Percentiles rank a stretch among this genome's conserved stretches.
Evolutionary conservation across 1,139 yeast genomes (phyloP).

Genomic region (Geotrichum aggregatum): DNA sequence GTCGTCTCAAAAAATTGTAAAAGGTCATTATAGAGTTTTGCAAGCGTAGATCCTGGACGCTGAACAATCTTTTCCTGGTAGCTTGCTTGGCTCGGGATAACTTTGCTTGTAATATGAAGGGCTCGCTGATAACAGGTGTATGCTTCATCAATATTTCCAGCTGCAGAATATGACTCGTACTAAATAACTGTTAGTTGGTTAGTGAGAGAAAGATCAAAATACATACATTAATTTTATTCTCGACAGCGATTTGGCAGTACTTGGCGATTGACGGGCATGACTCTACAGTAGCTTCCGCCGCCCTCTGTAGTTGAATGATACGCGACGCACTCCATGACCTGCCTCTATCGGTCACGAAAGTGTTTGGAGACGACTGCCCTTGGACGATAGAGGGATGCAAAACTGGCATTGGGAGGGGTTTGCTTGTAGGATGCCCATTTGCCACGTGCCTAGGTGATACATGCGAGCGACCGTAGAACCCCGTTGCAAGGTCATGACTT

Average conservation of each 20-base stretch:
- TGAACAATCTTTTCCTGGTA: slow-evolving; percentile 17
- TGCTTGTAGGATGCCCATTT: background rate
- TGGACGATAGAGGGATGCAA: slow-evolving; percentile 1
- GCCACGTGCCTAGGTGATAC: background rate
- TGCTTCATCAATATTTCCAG: slow-evolving; percentile 21
- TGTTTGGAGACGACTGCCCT: background rate
- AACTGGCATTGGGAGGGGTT: background rate
- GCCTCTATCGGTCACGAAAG: background rate
- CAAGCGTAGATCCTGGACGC: slow-evolving; percentile 10
- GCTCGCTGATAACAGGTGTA: slow-evolving; percentile 19
- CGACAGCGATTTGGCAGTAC: background rate
- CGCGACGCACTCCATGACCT: slow-evolving; percentile 6
- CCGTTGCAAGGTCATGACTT: background rate
- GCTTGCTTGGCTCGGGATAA: slow-evolving; percentile 21
- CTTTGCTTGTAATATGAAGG: slow-evolving; percentile 16
- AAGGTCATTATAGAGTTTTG: slow-evolving; percentile 3
- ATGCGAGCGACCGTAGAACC: background rate
- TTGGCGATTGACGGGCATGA: slow-evolving; percentile 3
- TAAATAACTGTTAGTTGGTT: background rate
- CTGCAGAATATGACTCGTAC: slow-evolving; percentile 2
- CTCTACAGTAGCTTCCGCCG: slow-evolving; percentile 11
- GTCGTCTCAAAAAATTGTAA: slow-evolving; percentile 6
- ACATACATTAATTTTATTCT: slow-evolving; percentile 4
- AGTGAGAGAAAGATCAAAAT: too few species aligned
- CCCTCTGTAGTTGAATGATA: slow-evolving; percentile 11